Evolutionary conservation across 73 alveolate species (phyloP), one percentile per base, ranked within the genome.

Genomic region (Breviolum minutum): DNA sequence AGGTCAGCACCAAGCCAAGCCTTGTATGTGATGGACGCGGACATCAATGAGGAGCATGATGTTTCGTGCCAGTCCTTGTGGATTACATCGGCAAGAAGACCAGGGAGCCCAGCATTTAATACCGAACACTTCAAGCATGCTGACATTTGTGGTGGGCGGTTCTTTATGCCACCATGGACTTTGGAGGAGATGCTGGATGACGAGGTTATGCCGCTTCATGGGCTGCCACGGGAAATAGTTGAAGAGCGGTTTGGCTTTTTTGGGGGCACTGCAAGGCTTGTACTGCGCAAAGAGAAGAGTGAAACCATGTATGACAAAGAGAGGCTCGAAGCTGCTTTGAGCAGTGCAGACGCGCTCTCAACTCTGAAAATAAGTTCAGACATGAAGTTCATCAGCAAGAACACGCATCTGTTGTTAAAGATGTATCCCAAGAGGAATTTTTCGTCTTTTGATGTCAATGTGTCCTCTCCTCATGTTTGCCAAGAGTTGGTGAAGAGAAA

Each of bases 141-240:
- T 9, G 68, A 22, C 32, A 1, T 6, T 40, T 1, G 48, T 63
- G 10, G 48, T 63, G 95, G 95, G 95, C 82, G 27, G 80, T 86
- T 86, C 81, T 64, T 86, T 86, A 27, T 62, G 79, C 94, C 94
- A 85, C 74, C 95, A 86, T 86, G 95, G 95, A 64, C 95, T 86
- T 63, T 86, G 95, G 95, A 62, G 81, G 95, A 86, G 29, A 86
- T 86, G 95, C 95, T 86, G 95, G 66, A 86, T 63, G 95, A 16
- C 79, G 30, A 86, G 95, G 95, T 63, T 7, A n/a, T 27, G 82
- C 20, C 64, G 24, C 81, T 86, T 27, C 95, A 86, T 63, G 81
- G 81, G n/a, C 64, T 86, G 82, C 63, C 79, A 6, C 64, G 20
- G 82, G 17, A 24, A 63, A 64, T 63, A 48, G 66, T 86, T 63